These are phyloP conservation scores for Quercus gilva DNA, from an alignment of 306 rosid species.

Conservation along the genomic window DNA sequence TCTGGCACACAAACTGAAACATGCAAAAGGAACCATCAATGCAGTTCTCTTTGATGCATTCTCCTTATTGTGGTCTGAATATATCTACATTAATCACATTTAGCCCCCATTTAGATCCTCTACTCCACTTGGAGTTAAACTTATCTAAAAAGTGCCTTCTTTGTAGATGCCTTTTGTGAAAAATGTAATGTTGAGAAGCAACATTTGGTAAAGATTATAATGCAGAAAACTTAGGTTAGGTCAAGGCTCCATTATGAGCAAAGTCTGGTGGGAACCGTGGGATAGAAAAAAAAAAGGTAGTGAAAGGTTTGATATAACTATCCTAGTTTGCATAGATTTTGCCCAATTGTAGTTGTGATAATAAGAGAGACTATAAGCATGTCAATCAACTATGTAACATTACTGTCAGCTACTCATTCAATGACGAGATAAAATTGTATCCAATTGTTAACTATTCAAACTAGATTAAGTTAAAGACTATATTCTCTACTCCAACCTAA, in stretches of 20 bases:
- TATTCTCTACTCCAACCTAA: slow-evolving; percentile 18
- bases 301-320: not conserved
- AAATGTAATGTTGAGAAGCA: no score
- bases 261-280: not conserved
- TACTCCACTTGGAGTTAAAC: no score
- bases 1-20: not conserved
- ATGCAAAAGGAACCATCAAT: not conserved
- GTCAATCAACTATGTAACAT: no score
- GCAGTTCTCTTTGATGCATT: not conserved
- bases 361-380: no score
- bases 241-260: not conserved
- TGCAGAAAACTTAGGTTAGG: no score
- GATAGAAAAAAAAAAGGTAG: not conserved
- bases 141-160: no score
- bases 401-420: not conserved
- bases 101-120: no score
- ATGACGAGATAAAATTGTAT: not conserved
- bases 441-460: not conserved
- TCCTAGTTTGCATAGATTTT: no score
- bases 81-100: not conserved
- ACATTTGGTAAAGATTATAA: no score
- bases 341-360: no score
- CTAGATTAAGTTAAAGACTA: slow-evolving; percentile 1
- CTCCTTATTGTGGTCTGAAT: not conserved
- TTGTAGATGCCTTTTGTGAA: no score